A percentile compares a stretch with the other conserved stretches of the same genome.
Conservation (phyloP, 2,329 filamentous ascomycete species). For the Fusarium nelsonii region DNA sequence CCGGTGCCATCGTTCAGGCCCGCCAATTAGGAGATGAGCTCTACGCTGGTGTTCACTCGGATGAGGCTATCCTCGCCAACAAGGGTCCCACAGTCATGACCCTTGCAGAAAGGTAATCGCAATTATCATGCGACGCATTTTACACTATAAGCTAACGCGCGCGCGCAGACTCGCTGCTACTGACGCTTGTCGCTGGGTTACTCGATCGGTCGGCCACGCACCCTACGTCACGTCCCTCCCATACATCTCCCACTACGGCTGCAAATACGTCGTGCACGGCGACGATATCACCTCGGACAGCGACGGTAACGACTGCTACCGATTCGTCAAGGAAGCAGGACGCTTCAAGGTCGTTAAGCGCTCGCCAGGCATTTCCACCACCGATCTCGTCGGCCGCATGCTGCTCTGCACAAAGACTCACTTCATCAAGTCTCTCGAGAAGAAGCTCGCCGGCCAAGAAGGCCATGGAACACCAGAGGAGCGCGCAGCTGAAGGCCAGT, state of each 20-base stretch:
- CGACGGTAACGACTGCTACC: constrained; percentile 94
- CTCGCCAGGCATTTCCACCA: constrained; percentile 96
- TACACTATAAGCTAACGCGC: constrained; percentile 7
- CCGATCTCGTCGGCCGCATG: constrained; percentile 98
- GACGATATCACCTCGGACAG: constrained; percentile 98
- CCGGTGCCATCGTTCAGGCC: constrained; percentile 95
- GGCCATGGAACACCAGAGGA: constrained; percentile 78
- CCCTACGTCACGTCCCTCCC: constrained; percentile 94
- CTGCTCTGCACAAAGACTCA: constrained; percentile 94
- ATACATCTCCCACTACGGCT: constrained; percentile 96
- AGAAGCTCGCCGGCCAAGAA: constrained; percentile 76
- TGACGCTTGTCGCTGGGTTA: constrained; percentile 95
- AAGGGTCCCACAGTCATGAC: constrained; percentile 99
- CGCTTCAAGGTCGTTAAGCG: constrained; percentile 97
- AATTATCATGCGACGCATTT: neutral
- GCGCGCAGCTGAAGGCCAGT: constrained; percentile 70
- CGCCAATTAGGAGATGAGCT: constrained; percentile 90
- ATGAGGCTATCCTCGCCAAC: constrained; percentile 94
- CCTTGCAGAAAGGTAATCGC: constrained; percentile 79
- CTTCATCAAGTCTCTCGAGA: constrained; percentile 86
- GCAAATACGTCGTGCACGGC: constrained; percentile 94
- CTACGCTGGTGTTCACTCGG: constrained; percentile 92
- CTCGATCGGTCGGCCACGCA: constrained; percentile 82
- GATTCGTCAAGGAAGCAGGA: constrained; percentile 93
- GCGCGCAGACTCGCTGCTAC: constrained; percentile 80